A percentile compares a stretch with the other conserved stretches of the same genome.
phyloP scores from a whole-genome alignment of 768 basidiomycete species.

The Pulveroboletus sp. region DNA sequence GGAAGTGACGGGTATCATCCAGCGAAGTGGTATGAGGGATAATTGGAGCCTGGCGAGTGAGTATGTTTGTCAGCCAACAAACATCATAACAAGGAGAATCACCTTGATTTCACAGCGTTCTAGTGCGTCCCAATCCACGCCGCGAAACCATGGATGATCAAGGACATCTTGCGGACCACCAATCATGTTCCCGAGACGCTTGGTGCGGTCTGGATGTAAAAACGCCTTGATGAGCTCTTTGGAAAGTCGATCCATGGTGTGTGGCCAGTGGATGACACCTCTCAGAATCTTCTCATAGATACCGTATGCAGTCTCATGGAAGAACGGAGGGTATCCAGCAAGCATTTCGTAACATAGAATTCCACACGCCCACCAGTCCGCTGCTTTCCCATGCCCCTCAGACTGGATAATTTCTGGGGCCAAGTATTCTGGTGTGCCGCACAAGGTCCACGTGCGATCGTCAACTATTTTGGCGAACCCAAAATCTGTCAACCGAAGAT shows the following conservation, averaged over 20 bases:
- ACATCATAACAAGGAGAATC: constrained; percentile 23
- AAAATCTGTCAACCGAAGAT: constrained; percentile 94
- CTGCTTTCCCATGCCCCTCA: constrained; percentile 96
- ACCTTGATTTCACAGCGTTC: constrained; percentile 85
- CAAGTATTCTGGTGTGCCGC: constrained; percentile 94
- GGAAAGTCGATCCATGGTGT: constrained; percentile 82
- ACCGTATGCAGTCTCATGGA: constrained; percentile 94
- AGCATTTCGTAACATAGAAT: constrained; percentile 98
- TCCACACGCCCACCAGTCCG: constrained; percentile 99
- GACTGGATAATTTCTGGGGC: constrained; percentile 98
- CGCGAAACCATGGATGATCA: constrained; percentile 91
- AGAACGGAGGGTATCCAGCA: constrained; percentile 97
- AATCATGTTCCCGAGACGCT: constrained; percentile 88
- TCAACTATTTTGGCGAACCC: constrained; percentile 98
- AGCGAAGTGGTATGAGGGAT: constrained; percentile 74
- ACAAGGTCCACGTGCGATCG: constrained; percentile 96
- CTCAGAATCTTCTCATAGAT: constrained; percentile 97
- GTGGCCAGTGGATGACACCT: constrained; percentile 88
- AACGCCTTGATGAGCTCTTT: constrained; percentile 85
- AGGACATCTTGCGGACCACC: constrained; percentile 90
- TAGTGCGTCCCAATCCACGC: constrained; percentile 88
- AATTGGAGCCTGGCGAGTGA: constrained; percentile 65
- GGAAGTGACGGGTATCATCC: constrained; percentile 85
- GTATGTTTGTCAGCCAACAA: neutral
- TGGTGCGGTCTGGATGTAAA: constrained; percentile 85